These are phyloP conservation scores for Nicotiana benthamiana DNA, from an alignment of 257 asterid species.

Conservation along the genomic window DNA sequence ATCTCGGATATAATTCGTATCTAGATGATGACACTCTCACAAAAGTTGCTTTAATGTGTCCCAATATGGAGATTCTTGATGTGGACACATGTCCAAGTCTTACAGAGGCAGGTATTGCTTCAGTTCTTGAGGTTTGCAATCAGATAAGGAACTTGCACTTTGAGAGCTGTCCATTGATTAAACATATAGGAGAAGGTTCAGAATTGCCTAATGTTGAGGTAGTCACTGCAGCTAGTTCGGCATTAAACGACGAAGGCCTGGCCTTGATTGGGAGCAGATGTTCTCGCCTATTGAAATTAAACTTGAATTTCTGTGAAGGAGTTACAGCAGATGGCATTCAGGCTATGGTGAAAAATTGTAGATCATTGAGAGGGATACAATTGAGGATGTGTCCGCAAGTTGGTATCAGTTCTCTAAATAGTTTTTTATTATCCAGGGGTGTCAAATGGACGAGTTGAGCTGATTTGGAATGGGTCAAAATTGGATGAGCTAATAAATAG, in stretches of 20 bases:
- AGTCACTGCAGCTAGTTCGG: background rate
- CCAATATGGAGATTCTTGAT: slow-evolving; percentile 1
- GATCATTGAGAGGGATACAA: slow-evolving; percentile 5
- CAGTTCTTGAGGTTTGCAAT: background rate
- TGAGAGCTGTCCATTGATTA: background rate
- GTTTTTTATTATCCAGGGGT: background rate
- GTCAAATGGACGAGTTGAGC: background rate
- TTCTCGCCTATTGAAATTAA: background rate
- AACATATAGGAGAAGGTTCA: background rate
- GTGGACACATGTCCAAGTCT: background rate
- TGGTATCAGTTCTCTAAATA: background rate
- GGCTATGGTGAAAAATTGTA: background rate
- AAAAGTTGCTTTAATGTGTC: background rate
- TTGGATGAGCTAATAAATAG: no score
- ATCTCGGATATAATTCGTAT: background rate
- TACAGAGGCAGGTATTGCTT: slow-evolving; percentile 7
- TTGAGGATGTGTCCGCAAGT: background rate
- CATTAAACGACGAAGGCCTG: background rate
- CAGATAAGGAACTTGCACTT: background rate
- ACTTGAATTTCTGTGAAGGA: background rate
- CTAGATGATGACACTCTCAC: background rate
- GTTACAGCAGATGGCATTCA: background rate
- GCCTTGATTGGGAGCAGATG: slow-evolving; percentile 8
- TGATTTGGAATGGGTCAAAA: no score
- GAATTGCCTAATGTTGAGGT: slow-evolving; percentile 9